A percentile compares a stretch with the other conserved stretches of the same genome.
These are phyloP conservation scores for Pigoraptor vietnamica DNA, from an alignment of 78 protist species.

Conservation along the genomic window DNA sequence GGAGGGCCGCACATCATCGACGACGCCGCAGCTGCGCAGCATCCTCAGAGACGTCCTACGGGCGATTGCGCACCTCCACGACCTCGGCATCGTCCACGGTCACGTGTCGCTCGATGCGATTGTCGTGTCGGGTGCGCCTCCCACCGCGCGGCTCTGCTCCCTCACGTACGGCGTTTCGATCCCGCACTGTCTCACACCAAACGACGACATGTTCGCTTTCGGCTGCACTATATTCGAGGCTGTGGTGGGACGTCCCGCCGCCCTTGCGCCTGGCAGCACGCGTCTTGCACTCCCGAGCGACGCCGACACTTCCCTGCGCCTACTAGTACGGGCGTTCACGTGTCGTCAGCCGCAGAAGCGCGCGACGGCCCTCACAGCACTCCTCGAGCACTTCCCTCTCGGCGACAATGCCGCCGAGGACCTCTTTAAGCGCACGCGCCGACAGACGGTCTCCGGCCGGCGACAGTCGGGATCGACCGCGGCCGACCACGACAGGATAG, in stretches of 20 bases:
- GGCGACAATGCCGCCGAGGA: not conserved
- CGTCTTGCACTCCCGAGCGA: not conserved
- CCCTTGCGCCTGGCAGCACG: not conserved
- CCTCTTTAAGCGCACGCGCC: not conserved
- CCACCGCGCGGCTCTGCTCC: not conserved
- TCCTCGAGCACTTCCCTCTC: not conserved
- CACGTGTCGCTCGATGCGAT: not conserved
- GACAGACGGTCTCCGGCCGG: not conserved
- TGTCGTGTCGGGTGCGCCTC: not conserved
- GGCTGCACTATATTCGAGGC: not conserved
- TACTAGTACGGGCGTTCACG: not conserved
- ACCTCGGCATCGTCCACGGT: not conserved
- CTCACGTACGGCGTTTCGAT: not conserved
- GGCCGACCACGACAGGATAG: not conserved
- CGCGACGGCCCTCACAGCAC: not conserved
- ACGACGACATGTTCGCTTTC: not conserved
- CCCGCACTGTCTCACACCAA: not conserved
- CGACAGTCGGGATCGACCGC: not conserved
- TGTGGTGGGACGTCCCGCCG: not conserved
- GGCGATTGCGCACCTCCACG: not conserved
- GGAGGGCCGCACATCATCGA: not conserved
- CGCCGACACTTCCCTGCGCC: not conserved
- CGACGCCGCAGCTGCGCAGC: not conserved
- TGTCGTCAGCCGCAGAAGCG: not conserved
- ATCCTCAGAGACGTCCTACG: not conserved